Evolutionary conservation across 257 asterid genomes (phyloP).

Genomic region (Solanum ossicruentum): DNA sequence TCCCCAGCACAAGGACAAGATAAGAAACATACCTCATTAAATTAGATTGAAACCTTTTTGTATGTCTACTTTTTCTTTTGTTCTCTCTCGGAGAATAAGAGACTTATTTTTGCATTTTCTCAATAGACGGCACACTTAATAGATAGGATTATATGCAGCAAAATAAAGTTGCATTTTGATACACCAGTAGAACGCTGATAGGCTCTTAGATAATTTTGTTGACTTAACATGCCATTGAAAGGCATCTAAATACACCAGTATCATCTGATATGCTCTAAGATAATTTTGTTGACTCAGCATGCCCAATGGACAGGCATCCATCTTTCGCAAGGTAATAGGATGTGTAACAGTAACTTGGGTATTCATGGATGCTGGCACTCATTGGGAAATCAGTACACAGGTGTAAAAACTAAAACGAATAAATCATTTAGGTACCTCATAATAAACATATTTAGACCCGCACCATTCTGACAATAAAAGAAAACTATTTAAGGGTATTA

Average conservation of each 20-base stretch:
- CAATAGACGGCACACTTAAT: not conserved
- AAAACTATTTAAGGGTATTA: not conserved
- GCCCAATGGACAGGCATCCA: not conserved
- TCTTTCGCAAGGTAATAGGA: not conserved
- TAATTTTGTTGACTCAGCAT: not conserved
- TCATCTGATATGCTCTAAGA: not conserved
- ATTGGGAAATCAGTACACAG: not conserved
- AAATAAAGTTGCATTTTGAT: not conserved
- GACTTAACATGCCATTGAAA: not conserved
- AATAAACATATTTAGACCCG: not conserved
- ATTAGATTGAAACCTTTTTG: not conserved
- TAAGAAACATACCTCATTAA: not conserved
- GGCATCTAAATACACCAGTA: not conserved
- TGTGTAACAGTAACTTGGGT: not conserved
- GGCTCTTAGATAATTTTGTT: not conserved
- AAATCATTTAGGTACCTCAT: not conserved
- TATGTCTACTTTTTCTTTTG: not conserved
- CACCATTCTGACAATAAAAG: not conserved
- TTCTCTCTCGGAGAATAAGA: not conserved
- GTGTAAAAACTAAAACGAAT: not conserved
- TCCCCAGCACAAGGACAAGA: not conserved
- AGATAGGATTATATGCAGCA: not conserved
- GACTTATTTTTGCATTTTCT: not conserved
- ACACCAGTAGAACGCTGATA: not conserved
- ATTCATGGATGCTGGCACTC: not conserved